Conservation (phyloP, 2,329 filamentous ascomycete species). For the Cercospora citrullina region DNA sequence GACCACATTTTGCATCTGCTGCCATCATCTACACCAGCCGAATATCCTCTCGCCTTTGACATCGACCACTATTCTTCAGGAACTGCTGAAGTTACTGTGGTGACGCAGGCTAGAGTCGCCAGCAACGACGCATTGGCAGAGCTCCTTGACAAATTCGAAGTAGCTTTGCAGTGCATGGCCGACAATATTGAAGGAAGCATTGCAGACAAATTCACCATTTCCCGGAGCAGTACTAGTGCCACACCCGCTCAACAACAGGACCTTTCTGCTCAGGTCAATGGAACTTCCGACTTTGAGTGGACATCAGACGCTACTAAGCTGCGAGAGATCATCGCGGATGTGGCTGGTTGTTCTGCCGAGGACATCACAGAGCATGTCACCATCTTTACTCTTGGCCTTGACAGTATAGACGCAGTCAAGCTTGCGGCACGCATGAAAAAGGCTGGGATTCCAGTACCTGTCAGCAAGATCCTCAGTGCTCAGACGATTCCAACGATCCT, state of each 20-base stretch:
- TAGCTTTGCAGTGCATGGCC: constrained; percentile 18
- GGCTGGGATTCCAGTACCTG: constrained; percentile 59
- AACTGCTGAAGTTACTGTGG: constrained; percentile 58
- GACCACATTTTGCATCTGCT: constrained; percentile 54
- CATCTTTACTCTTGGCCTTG: constrained; percentile 79
- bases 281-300: constrained; percentile 57
- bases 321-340: constrained; percentile 60
- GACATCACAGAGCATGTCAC: constrained; percentile 61
- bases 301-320: constrained; percentile 54
- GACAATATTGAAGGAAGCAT: constrained; percentile 17
- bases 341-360: constrained; percentile 57
- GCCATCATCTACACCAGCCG: constrained; percentile 53
- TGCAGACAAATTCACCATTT: constrained; percentile 15
- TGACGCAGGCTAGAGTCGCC: constrained; percentile 52
- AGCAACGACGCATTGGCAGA: constrained; percentile 40
- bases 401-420: constrained; percentile 90
- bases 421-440: constrained; percentile 70
- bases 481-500: constrained; percentile 67
- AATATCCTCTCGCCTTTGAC: constrained; percentile 79
- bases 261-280: constrained; percentile 26
- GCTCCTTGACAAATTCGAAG: constrained; percentile 15
- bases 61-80: constrained; percentile 56
- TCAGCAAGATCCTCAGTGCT: constrained; percentile 74
- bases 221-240: not conserved
- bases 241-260: constrained; percentile 8